phyloP scores from a whole-genome alignment of 352 stramenopile genomes.

The Phytopythium boreale region DNA sequence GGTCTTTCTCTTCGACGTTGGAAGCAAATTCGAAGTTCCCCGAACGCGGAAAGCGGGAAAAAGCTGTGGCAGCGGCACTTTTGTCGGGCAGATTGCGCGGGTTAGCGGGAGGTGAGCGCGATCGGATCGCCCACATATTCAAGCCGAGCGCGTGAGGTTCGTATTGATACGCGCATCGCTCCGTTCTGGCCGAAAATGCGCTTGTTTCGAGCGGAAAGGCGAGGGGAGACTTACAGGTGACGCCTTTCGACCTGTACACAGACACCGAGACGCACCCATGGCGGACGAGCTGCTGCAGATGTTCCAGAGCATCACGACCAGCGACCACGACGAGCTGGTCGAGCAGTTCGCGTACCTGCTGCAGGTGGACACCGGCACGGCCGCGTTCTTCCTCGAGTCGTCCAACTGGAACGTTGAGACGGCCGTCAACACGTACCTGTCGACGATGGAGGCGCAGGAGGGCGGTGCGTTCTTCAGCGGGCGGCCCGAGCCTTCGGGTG shows the following conservation, averaged over 20 bases:
- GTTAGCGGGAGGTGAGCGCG: neutral
- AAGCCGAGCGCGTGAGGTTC: neutral
- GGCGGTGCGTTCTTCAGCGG: slow-evolving; percentile 3
- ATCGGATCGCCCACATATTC: neutral
- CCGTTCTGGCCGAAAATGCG: neutral
- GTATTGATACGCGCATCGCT: neutral
- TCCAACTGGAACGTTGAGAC: slow-evolving; percentile 89
- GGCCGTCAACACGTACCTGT: slow-evolving; percentile 79
- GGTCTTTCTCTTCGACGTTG: slow-evolving; percentile 3
- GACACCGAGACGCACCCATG: slow-evolving; percentile 27
- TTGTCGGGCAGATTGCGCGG: neutral
- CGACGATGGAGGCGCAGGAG: slow-evolving; percentile 49
- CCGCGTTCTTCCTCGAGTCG: slow-evolving; percentile 84
- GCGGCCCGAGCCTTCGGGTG: slow-evolving; percentile 9
- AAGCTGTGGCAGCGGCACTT: neutral
- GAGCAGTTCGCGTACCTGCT: slow-evolving; percentile 81
- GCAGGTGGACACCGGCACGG: slow-evolving; percentile 62
- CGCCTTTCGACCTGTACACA: neutral
- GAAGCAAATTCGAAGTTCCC: neutral
- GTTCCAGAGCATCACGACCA: slow-evolving; percentile 87
- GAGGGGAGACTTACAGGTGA: neutral
- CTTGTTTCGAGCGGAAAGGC: neutral
- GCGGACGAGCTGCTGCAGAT: slow-evolving; percentile 82
- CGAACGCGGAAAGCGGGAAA: neutral
- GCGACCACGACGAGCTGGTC: slow-evolving; percentile 80